Evolutionary conservation across 345 rosid species (phyloP).

Genomic region (Combretum micranthum): DNA sequence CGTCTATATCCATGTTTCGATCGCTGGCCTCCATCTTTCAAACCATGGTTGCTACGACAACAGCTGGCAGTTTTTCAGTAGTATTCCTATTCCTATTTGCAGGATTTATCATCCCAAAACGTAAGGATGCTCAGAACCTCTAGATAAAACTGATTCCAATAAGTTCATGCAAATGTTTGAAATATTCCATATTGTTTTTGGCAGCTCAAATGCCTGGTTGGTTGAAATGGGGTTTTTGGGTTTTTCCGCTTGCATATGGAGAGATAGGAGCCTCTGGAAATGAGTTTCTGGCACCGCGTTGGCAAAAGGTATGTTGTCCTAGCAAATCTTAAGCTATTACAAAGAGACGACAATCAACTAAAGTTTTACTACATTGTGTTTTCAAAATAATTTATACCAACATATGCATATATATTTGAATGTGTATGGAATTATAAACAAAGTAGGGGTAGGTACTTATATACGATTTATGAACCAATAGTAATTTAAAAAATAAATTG

Average conservation of each 20-base stretch:
- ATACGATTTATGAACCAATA: no score
- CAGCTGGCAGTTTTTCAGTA: conserved; percentile 42
- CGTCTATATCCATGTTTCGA: conserved; percentile 67
- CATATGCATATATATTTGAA: no score
- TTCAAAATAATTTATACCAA: no score
- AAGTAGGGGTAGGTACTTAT: no score
- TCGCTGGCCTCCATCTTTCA: conserved; percentile 54
- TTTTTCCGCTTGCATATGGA: conserved; percentile 58
- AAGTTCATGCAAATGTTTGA: neutral
- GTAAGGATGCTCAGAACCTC: conserved; percentile 24
- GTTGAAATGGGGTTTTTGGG: conserved; percentile 80
- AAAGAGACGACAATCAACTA: neutral
- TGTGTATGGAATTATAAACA: no score
- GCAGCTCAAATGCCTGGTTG: conserved; percentile 71
- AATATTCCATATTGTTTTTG: neutral
- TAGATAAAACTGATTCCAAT: no score
- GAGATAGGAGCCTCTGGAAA: conserved; percentile 60
- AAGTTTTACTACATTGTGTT: neutral
- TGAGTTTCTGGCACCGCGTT: conserved; percentile 69
- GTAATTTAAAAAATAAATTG: no score
- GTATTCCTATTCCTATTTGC: conserved; percentile 38
- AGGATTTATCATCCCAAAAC: conserved; percentile 53
- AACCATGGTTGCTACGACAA: conserved; percentile 34
- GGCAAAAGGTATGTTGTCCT: conserved; percentile 45
- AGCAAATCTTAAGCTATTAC: neutral